Conservation (phyloP, 148 eudicot genomes). For the Simmondsia chinensis region DNA sequence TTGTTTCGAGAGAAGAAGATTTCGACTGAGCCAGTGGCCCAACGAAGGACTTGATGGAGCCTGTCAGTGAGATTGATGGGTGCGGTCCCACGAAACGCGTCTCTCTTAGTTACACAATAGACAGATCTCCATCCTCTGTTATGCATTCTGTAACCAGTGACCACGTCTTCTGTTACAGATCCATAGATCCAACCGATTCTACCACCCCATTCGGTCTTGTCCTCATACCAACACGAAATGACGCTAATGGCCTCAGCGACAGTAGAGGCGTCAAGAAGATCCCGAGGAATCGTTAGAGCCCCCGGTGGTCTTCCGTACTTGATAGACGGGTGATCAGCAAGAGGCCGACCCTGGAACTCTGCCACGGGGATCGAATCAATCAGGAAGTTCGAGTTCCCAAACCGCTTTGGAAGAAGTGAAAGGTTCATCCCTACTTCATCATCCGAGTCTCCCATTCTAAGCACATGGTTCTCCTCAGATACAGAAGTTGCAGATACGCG, state of each 20-base stretch:
- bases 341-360: conserved; percentile 84
- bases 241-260: conserved; percentile 90
- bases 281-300: conserved; percentile 76
- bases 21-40: conserved; percentile 98
- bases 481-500: conserved; percentile 13
- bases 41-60: conserved; percentile 92
- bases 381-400: conserved; percentile 72
- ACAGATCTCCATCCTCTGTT: conserved; percentile 90
- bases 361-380: conserved; percentile 88
- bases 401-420: conserved; percentile 56
- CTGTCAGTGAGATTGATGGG: conserved; percentile 89
- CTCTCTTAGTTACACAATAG: conserved; percentile 83
- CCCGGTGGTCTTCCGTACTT: conserved; percentile 86
- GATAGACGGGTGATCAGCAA: conserved; percentile 87
- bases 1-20: conserved; percentile 92
- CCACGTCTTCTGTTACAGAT: conserved; percentile 91
- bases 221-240: conserved; percentile 91
- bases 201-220: conserved; percentile 91
- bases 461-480: conserved; percentile 43
- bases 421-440: conserved; percentile 60
- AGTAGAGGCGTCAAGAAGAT: conserved; percentile 77
- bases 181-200: conserved; percentile 98
- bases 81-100: conserved; percentile 91
- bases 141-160: conserved; percentile 92
- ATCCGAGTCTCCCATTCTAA: conserved; percentile 62